These are phyloP conservation scores for Trametes maxima DNA, from an alignment of 768 basidiomycete species.

Conservation along the genomic window DNA sequence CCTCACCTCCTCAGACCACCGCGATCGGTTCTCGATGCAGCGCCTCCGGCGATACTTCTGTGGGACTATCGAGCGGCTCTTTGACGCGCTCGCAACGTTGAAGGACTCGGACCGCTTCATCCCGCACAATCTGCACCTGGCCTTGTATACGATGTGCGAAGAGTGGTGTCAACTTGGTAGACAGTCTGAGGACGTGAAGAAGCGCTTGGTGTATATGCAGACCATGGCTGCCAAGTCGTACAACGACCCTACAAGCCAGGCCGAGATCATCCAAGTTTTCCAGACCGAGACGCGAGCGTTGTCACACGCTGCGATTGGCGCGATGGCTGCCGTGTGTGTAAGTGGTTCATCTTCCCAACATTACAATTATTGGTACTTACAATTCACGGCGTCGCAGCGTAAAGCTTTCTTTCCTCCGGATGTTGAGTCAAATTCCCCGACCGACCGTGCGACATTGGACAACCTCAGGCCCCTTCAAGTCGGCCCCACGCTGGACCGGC, in stretches of 20 bases:
- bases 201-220: slow-evolving; percentile 71
- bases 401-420: slow-evolving; percentile 77
- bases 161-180: slow-evolving; percentile 92
- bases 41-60: slow-evolving; percentile 89
- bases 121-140: slow-evolving; percentile 71
- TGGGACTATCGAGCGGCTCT: slow-evolving; percentile 83
- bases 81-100: slow-evolving; percentile 70
- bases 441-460: slow-evolving; percentile 48
- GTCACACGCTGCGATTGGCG: slow-evolving; percentile 83
- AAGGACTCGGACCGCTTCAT: slow-evolving; percentile 79
- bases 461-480: slow-evolving; percentile 61
- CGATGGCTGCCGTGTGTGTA: slow-evolving; percentile 86
- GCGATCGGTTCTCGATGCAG: slow-evolving; percentile 77
- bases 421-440: slow-evolving; percentile 59
- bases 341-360: slow-evolving; percentile 38
- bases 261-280: slow-evolving; percentile 52
- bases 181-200: slow-evolving; percentile 71
- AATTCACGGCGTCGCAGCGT: slow-evolving; percentile 47
- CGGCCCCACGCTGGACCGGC: slow-evolving; percentile 57
- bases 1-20: slow-evolving; percentile 68
- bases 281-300: slow-evolving; percentile 70
- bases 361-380: not conserved
- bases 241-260: slow-evolving; percentile 55
- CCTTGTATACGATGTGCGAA: slow-evolving; percentile 83
- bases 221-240: slow-evolving; percentile 58